phyloP scores from a whole-genome alignment of 768 basidiomycete genomes.

The Dentipellis sp. region DNA sequence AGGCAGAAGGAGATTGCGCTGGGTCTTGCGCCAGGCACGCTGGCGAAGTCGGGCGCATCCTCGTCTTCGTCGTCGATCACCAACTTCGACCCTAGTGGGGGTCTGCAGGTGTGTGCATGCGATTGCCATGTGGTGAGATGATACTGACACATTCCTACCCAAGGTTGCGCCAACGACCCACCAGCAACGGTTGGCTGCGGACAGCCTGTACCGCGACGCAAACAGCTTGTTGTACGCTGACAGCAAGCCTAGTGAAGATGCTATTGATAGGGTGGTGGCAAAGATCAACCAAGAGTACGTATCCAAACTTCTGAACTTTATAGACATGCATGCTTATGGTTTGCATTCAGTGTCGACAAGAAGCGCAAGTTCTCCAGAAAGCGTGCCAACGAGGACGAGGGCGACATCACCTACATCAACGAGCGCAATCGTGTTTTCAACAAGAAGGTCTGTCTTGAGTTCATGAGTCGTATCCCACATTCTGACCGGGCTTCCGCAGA shows the following conservation, averaged over 20 bases:
- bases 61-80: conserved; percentile 30
- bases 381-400: conserved; percentile 83
- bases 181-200: conserved; percentile 61
- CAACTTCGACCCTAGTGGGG: conserved; percentile 42
- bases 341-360: conserved; percentile 64
- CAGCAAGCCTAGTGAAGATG: conserved; percentile 91
- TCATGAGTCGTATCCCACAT: not conserved
- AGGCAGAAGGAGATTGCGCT: conserved; percentile 81
- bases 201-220: conserved; percentile 87
- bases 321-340: not conserved
- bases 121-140: not conserved
- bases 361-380: conserved; percentile 87
- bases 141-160: not conserved
- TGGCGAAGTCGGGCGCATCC: conserved; percentile 32
- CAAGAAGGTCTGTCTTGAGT: conserved; percentile 60
- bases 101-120: conserved; percentile 31
- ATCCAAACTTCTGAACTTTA: not conserved
- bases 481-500: conserved; percentile 34
- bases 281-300: conserved; percentile 93
- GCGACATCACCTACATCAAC: conserved; percentile 99
- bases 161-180: conserved; percentile 39
- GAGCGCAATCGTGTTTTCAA: conserved; percentile 97
- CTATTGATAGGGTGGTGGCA: conserved; percentile 82
- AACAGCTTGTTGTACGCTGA: conserved; percentile 92
- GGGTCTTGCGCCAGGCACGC: conserved; percentile 62